Conservation (phyloP, 2,329 filamentous ascomycete species). For the Podosphaera leucotricha region DNA sequence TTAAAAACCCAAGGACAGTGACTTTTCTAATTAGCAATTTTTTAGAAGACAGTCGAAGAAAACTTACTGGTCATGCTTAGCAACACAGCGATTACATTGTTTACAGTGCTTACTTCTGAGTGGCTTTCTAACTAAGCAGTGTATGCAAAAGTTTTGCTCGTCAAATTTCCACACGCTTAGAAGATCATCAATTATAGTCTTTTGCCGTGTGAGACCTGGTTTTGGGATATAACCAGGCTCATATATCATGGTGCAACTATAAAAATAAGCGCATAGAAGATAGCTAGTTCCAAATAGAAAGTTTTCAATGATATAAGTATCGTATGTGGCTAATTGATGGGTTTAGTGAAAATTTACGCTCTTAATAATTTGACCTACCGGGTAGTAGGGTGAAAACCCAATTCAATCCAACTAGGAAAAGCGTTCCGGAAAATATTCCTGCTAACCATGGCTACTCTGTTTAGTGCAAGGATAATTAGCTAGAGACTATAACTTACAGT, state of each 20-base stretch:
- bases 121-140: slow-evolving; percentile 84
- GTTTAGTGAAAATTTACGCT: not conserved
- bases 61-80: slow-evolving; percentile 83
- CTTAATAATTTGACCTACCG: slow-evolving; percentile 22
- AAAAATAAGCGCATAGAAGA: slow-evolving; percentile 59
- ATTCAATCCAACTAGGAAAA: slow-evolving; percentile 58
- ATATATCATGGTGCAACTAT: slow-evolving; percentile 58
- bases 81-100: slow-evolving; percentile 74
- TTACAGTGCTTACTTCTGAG: slow-evolving; percentile 90
- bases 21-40: slow-evolving; percentile 21
- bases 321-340: slow-evolving; percentile 31
- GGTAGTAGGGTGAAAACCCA: slow-evolving; percentile 57
- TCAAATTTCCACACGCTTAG: slow-evolving; percentile 75
- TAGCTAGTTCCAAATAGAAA: slow-evolving; percentile 44
- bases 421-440: slow-evolving; percentile 70
- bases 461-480: slow-evolving; percentile 2
- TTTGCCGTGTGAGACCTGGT: slow-evolving; percentile 73
- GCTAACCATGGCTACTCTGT: slow-evolving; percentile 59
- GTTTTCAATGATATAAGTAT: slow-evolving; percentile 49
- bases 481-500: slow-evolving; percentile 32
- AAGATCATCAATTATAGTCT: slow-evolving; percentile 69
- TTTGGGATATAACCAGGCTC: slow-evolving; percentile 91
- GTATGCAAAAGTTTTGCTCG: slow-evolving; percentile 78
- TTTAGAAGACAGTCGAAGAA: not conserved
- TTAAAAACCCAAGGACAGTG: slow-evolving; percentile 98